Conservation (phyloP, 1,284 basidiomycete species). For the Athelia psychrophila region DNA sequence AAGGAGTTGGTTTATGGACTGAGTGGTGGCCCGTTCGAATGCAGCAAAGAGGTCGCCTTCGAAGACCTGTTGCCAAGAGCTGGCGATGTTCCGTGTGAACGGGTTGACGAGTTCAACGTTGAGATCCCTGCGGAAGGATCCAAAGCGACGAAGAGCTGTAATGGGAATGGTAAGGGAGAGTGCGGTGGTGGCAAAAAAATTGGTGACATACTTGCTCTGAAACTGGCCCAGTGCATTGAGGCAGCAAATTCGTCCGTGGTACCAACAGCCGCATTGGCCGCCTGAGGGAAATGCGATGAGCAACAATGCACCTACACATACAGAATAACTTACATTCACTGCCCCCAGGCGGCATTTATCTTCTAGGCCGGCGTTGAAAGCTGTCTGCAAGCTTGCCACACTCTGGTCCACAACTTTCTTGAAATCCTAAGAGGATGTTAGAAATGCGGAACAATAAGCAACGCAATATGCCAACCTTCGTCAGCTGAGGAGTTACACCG, state of each 20-base stretch:
- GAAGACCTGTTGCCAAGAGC: slow-evolving; percentile 57
- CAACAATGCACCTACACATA: background rate
- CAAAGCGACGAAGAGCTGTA: slow-evolving; percentile 51
- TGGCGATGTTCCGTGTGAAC: slow-evolving; percentile 57
- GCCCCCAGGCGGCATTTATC: slow-evolving; percentile 54
- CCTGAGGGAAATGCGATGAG: slow-evolving; percentile 27
- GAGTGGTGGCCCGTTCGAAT: slow-evolving; percentile 38
- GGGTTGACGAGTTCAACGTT: slow-evolving; percentile 57
- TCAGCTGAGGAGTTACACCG: slow-evolving; percentile 45
- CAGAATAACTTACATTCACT: slow-evolving; percentile 33
- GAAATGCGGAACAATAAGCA: slow-evolving; percentile 1
- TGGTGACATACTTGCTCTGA: slow-evolving; percentile 46
- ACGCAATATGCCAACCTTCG: slow-evolving; percentile 27
- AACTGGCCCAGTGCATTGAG: slow-evolving; percentile 58
- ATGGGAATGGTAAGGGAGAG: slow-evolving; percentile 1
- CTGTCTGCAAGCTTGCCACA: slow-evolving; percentile 42
- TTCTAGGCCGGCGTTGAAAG: slow-evolving; percentile 53
- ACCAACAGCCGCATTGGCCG: slow-evolving; percentile 42
- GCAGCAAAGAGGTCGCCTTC: slow-evolving; percentile 54
- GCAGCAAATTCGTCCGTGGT: slow-evolving; percentile 48
- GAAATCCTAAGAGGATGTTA: slow-evolving; percentile 40
- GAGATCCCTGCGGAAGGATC: slow-evolving; percentile 51
- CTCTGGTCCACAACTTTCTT: slow-evolving; percentile 37
- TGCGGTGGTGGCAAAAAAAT: background rate
- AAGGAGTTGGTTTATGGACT: slow-evolving; percentile 40